Base-by-base conservation (phyloP, 2,329 filamentous ascomycete species). In the Ceratocystis harringtonii region DNA sequence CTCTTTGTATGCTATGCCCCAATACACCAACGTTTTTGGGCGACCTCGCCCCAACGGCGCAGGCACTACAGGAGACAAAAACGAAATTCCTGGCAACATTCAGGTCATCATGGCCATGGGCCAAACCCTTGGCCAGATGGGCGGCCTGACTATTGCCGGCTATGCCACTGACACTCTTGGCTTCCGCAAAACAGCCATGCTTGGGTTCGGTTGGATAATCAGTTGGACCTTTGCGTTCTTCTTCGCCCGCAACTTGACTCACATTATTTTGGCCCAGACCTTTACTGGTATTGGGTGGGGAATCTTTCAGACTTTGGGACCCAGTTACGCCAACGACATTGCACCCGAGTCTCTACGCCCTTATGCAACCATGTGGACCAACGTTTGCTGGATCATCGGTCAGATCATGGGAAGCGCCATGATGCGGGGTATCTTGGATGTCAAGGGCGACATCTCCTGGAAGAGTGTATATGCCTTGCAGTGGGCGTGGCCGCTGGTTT, bases 31-130 rank as follows among this genome's bases (percentile, higher is more conserved):
- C 43, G 72, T 69, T 28, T 75, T 72, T 52, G 72, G 72, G 6
- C 68, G 70, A 61, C 67, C 70, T 25, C 69, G 70, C 22, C 68
- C 65, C 6, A 58, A 41, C 10, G 57, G 50, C 4, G 25, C 41
- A 7, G 57, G 30, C 32, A 61, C 61, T 52, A 44, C 50, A 17
- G 63, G 69, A 28, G 71, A 71, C 19, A 69, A 69, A 6, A 71
- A 71, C 58, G 71, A 79, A 67, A 72, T 82, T 25, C 72, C 76
- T 1, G 75, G 76, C 0, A 69, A 73, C 2, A 81, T 79, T 78
- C 78, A 80, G 70, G 74, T 77, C 3, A 76, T 74, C 0, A 71
- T 81, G 0, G 72, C 73, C 48, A 77, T 77, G 52, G 78, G 73
- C 4, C 73, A 75, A 2, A 71, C 74, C 5, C 73, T 77, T 17